Base-by-base conservation (phyloP, 176 grass and related monocot genomes). In the Metroxylon sagu region DNA sequence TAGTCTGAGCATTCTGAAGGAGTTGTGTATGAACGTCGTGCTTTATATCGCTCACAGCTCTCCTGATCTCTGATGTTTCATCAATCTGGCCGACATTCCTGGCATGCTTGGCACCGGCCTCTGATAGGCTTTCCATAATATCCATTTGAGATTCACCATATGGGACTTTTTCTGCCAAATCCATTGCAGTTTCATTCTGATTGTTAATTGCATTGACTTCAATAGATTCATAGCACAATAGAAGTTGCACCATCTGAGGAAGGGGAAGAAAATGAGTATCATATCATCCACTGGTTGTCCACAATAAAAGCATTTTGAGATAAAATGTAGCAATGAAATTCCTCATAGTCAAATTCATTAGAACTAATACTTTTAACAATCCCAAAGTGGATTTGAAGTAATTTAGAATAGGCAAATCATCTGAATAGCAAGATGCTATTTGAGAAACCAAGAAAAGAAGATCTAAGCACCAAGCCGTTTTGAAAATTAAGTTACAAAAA, bases 41-140 rank as follows among this genome's bases (percentile, higher is more conserved):
- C 76, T 89, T 98, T 75, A 98, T 98, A 69, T 98, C 93, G 62
- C 93, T 98, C 50, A 98, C 93, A 7, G 87, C 92, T 67, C 93
- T 87, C 52, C 93, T 80, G 50, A 98, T 76, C 77, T 92, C 84
- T 39, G 85, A 85, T 16, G 85, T 62, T 57, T 89, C 79, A 56
- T 98, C 93, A 67, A 78, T 43, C 68, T 83, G 78, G 5, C 93
- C 93, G 1, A 98, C 84, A 77, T 92, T 75, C 65, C 74, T 72
- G 4, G 93, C 83, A 85, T 88, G 84, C 70, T 89, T 98, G 25
- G 93, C 93, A 64, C 93, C 93, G 57, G 84, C 81, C 55, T 91
- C 84, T 75, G 81, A 66, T 35, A 98, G 60, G 65, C 81, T 85
- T 31, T 89, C 87, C 19, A 80, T 82, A 31, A 98, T 98, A 79